Conservation (phyloP, 1,284 basidiomycete genomes). For the Vanrija sp. region DNA sequence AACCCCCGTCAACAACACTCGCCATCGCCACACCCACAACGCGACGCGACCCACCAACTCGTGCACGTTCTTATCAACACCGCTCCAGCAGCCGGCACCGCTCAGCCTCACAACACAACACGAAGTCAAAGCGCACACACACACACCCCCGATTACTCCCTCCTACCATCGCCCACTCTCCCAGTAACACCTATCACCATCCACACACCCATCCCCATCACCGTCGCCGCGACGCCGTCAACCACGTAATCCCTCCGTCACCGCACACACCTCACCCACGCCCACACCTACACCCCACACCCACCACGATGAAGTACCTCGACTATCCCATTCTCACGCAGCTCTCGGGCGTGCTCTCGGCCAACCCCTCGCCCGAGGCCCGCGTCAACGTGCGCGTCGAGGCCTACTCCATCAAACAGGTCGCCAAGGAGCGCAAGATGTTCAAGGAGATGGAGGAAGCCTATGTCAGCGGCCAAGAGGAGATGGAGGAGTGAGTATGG, state of each 20-base stretch:
- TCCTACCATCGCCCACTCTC: no score
- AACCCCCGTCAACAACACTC: background rate
- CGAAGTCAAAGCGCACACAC: background rate
- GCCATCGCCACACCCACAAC: background rate
- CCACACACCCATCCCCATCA: background rate
- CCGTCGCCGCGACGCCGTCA: background rate
- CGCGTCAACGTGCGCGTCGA: conserved; percentile 90
- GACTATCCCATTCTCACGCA: conserved; percentile 74
- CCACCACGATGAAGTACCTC: conserved; percentile 78
- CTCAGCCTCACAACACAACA: background rate
- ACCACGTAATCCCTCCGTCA: background rate
- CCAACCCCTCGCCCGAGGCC: conserved; percentile 72
- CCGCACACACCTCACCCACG: background rate
- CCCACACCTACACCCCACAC: background rate
- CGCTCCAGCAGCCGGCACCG: background rate
- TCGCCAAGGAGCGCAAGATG: conserved; percentile 93
- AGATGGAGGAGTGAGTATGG: conserved; percentile 47
- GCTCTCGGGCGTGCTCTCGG: conserved; percentile 72
- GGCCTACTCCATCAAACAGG: conserved; percentile 96
- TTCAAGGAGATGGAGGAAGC: conserved; percentile 86
- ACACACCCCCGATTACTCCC: background rate
- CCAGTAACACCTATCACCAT: background rate
- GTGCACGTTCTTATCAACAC: background rate
- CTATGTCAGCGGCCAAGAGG: conserved; percentile 55
- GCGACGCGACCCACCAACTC: no score